These are phyloP conservation scores for Wickerhamomyces queroliae DNA, from an alignment of 805 yeast genomes.

Conservation along the genomic window DNA sequence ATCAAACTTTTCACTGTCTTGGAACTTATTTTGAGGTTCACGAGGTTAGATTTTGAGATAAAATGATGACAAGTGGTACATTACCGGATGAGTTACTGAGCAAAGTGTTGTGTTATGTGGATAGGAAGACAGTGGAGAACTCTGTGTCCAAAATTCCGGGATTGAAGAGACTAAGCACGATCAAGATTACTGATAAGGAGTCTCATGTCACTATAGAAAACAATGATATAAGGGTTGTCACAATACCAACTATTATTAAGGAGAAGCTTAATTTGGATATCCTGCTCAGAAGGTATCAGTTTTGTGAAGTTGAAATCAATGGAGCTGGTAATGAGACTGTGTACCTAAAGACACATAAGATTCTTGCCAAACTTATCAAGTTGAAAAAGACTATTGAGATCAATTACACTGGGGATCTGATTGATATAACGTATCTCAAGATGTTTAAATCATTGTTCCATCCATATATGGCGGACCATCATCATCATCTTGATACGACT, in stretches of 20 bases:
- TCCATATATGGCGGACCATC: neutral
- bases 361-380: slow-evolving; percentile 3
- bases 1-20: too few relatives aligned
- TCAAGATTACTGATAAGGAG: neutral
- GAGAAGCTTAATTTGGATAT: slow-evolving; percentile 4
- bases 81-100: neutral
- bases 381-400: slow-evolving; percentile 7
- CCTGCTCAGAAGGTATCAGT: slow-evolving; percentile 11
- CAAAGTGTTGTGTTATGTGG: neutral
- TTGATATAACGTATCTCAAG: slow-evolving; percentile 16
- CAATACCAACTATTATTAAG: slow-evolving; percentile 2
- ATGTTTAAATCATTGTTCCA: slow-evolving; percentile 18
- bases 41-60: too few relatives aligned
- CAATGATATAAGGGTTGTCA: neutral
- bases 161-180: neutral
- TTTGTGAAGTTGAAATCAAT: slow-evolving; percentile 10
- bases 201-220: neutral
- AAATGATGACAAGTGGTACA: neutral
- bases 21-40: neutral
- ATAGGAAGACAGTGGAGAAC: neutral
- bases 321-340: slow-evolving; percentile 5
- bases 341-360: slow-evolving; percentile 5
- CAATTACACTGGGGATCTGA: slow-evolving; percentile 7
- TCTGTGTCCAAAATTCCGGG: neutral
- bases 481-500: neutral